These are phyloP conservation scores for Diplocarpon mali DNA, from an alignment of 2,329 filamentous ascomycete genomes.

Conservation along the genomic window DNA sequence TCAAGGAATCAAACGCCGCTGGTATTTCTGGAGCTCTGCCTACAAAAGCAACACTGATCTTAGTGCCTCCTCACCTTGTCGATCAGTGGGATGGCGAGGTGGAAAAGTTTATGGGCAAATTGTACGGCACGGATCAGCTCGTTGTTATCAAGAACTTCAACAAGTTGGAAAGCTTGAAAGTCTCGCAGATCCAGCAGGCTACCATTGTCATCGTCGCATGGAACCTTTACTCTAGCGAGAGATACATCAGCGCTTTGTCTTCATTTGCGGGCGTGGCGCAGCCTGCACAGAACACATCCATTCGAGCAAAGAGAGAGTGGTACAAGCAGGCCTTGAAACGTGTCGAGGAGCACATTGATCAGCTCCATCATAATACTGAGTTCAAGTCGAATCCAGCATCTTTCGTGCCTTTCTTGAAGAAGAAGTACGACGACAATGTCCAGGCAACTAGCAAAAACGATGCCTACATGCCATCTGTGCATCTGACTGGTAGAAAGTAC, in stretches of 20 bases:
- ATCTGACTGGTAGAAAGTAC: constrained; percentile 24
- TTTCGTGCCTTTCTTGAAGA: constrained; percentile 19
- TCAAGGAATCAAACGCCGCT: not conserved
- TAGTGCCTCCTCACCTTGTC: constrained; percentile 44
- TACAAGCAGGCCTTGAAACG: constrained; percentile 29
- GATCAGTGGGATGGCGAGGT: constrained; percentile 49
- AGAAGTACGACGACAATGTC: constrained; percentile 22
- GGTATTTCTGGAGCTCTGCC: constrained; percentile 19
- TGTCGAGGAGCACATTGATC: constrained; percentile 17
- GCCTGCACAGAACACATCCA: constrained; percentile 30
- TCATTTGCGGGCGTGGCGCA: constrained; percentile 34
- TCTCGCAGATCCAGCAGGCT: constrained; percentile 35
- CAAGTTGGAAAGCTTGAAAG: constrained; percentile 31
- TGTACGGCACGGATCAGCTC: constrained; percentile 22
- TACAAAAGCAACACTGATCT: constrained; percentile 45
- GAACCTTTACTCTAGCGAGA: constrained; percentile 33
- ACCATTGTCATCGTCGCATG: constrained; percentile 46
- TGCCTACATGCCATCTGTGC: constrained; percentile 19
- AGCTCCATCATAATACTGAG: constrained; percentile 22
- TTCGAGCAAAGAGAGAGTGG: constrained; percentile 37
- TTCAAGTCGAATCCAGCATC: constrained; percentile 5
- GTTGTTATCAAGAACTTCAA: constrained; percentile 32
- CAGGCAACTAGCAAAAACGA: constrained; percentile 25
- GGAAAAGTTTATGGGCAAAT: constrained; percentile 31
- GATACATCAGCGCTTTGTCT: constrained; percentile 40